Percentiles rank a stretch among this genome's conserved stretches.
Evolutionary conservation across 2,329 filamentous ascomycete genomes (phyloP).

Genomic region (Cytospora piceae): DNA sequence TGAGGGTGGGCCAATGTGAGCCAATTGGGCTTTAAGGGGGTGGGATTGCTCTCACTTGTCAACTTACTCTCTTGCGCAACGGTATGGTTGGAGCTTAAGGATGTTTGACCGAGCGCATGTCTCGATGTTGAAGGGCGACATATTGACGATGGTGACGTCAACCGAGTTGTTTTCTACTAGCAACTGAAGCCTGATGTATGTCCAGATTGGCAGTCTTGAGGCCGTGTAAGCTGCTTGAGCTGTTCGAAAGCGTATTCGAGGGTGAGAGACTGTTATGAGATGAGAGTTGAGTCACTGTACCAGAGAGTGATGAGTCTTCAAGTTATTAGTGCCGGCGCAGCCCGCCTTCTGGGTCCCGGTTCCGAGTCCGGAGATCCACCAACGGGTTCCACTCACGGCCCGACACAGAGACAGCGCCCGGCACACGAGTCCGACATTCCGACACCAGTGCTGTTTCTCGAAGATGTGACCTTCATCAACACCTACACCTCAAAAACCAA

Average conservation of each 20-base stretch:
- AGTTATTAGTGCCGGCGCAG: conserved; percentile 14
- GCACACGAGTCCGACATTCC: background rate
- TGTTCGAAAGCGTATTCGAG: background rate
- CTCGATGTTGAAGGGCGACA: conserved; percentile 72
- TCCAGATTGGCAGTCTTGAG: background rate
- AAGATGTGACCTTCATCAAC: background rate
- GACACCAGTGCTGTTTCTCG: background rate
- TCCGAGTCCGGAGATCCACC: conserved; percentile 29
- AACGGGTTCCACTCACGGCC: conserved; percentile 15
- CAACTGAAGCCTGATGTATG: background rate
- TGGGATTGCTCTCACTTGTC: background rate
- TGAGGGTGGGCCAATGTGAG: conserved; percentile 41
- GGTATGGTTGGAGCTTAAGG: conserved; percentile 74
- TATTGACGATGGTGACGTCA: conserved; percentile 36
- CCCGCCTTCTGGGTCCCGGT: conserved; percentile 11
- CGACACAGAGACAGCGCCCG: conserved; percentile 1
- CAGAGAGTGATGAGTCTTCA: conserved; percentile 6
- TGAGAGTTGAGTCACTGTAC: conserved; percentile 24
- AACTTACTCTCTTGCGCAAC: conserved; percentile 80
- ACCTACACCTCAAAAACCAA: background rate
- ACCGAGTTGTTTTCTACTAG: background rate
- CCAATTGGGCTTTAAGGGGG: background rate
- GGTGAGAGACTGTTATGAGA: background rate
- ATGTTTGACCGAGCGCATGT: conserved; percentile 80
- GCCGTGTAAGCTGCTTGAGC: background rate